These are phyloP conservation scores for Cladophialophora bantiana DNA, from an alignment of 2,329 filamentous ascomycete species.

Conservation along the genomic window DNA sequence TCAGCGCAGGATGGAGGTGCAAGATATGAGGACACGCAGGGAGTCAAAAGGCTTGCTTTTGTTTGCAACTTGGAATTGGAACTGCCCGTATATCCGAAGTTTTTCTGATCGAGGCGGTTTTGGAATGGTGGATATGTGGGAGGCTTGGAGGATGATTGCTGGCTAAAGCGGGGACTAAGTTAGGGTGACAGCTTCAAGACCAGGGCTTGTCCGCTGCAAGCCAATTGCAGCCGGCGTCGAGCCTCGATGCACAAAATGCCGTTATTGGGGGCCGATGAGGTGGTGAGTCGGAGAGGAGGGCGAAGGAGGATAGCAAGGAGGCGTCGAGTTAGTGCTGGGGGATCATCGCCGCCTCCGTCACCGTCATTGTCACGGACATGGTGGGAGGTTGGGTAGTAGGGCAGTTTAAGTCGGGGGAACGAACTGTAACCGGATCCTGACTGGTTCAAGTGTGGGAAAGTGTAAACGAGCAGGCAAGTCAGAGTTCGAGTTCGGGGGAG, in stretches of 20 bases:
- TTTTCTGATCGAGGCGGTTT: not conserved
- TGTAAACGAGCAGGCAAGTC: conserved; percentile 24
- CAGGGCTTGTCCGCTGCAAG: not conserved
- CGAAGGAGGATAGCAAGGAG: not conserved
- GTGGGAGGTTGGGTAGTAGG: not conserved
- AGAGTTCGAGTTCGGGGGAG: not conserved
- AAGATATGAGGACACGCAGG: not conserved
- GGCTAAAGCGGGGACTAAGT: conserved; percentile 9
- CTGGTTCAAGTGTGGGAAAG: not conserved
- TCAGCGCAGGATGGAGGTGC: not conserved
- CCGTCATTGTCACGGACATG: not conserved
- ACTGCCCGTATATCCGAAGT: conserved; percentile 4
- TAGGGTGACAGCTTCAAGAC: not conserved
- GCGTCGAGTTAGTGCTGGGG: conserved; percentile 4
- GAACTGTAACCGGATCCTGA: not conserved
- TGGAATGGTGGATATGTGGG: not conserved
- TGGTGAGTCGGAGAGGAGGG: not conserved
- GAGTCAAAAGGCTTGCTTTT: conserved; percentile 1
- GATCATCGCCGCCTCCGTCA: conserved; percentile 3
- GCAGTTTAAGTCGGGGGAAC: conserved; percentile 11
- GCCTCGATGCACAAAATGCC: not conserved
- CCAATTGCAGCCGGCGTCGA: not conserved
- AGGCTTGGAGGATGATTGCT: not conserved
- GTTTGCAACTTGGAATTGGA: not conserved
- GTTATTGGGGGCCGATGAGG: conserved; percentile 8